These are phyloP conservation scores for Debaryomyces tyrocola DNA, from an alignment of 805 yeast genomes.

Conservation along the genomic window DNA sequence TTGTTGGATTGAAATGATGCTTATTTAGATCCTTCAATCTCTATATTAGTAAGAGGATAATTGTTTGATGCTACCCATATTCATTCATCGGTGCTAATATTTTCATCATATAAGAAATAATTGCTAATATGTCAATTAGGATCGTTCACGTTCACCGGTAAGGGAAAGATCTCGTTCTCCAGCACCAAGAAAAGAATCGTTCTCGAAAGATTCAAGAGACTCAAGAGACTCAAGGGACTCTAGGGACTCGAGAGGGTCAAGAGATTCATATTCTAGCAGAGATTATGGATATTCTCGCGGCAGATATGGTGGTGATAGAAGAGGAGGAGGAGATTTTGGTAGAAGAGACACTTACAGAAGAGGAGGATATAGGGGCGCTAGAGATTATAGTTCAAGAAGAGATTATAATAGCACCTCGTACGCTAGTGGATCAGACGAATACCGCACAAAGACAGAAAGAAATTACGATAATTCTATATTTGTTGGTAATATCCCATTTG, in stretches of 20 bases:
- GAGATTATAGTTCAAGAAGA: constrained; percentile 16
- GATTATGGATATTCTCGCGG: constrained; percentile 32
- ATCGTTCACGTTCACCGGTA: constrained; percentile 31
- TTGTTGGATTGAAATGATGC: background rate
- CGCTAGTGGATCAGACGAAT: constrained; percentile 25
- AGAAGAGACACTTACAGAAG: constrained; percentile 16
- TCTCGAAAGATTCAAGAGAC: constrained; percentile 22
- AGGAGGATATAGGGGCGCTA: constrained; percentile 20
- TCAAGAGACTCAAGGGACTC: constrained; percentile 24
- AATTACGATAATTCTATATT: constrained; percentile 69
- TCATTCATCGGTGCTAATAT: constrained; percentile 3
- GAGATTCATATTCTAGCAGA: constrained; percentile 22
- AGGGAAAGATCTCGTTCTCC: constrained; percentile 38
- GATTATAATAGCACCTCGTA: constrained; percentile 15
- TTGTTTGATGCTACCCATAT: constrained; percentile 1
- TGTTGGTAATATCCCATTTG: constrained; percentile 72
- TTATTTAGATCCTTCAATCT: background rate
- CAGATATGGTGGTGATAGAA: constrained; percentile 21
- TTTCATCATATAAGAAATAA: constrained; percentile 6
- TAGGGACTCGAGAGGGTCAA: constrained; percentile 8
- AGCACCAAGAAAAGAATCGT: constrained; percentile 23
- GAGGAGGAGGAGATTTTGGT: constrained; percentile 23
- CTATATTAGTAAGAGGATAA: background rate
- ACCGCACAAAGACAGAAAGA: constrained; percentile 43
- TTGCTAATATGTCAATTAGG: constrained; percentile 32